These are phyloP conservation scores for Hyaloscypha bicolor DNA, from an alignment of 495 filamentous ascomycete species.

Conservation along the genomic window DNA sequence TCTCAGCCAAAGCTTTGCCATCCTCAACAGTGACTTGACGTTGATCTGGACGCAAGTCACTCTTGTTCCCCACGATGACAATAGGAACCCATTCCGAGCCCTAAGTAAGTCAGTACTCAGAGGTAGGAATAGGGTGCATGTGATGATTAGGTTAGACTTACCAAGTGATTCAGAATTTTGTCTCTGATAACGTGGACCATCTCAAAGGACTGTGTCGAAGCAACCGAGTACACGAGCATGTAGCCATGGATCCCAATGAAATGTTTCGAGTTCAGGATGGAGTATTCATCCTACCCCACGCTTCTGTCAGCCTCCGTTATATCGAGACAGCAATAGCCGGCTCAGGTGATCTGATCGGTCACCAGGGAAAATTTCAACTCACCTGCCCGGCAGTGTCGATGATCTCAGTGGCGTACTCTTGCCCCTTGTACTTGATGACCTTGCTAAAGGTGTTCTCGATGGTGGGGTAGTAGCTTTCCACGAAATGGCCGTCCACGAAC, in stretches of 20 bases:
- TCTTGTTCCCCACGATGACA: slow-evolving; percentile 96
- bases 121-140: background rate
- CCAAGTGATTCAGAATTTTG: slow-evolving; percentile 96
- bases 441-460: slow-evolving; percentile 99
- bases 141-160: slow-evolving; percentile 44
- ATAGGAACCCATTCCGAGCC: slow-evolving; percentile 91
- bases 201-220: slow-evolving; percentile 91
- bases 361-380: slow-evolving; percentile 35
- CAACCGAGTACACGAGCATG: slow-evolving; percentile 96
- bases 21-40: slow-evolving; percentile 87
- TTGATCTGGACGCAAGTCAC: slow-evolving; percentile 88
- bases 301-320: background rate
- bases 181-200: slow-evolving; percentile 94
- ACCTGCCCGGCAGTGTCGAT: slow-evolving; percentile 98
- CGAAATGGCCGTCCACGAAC: slow-evolving; percentile 97
- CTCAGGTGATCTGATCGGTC: slow-evolving; percentile 14
- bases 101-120: slow-evolving; percentile 45
- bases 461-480: slow-evolving; percentile 98
- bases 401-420: slow-evolving; percentile 95
- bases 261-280: slow-evolving; percentile 96
- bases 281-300: slow-evolving; percentile 84
- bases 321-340: background rate
- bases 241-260: slow-evolving; percentile 99
- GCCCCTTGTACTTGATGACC: slow-evolving; percentile 85
- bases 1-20: slow-evolving; percentile 75